Conservation (phyloP, 2,329 filamentous ascomycete genomes). For the Grosmannia clavigera region DNA sequence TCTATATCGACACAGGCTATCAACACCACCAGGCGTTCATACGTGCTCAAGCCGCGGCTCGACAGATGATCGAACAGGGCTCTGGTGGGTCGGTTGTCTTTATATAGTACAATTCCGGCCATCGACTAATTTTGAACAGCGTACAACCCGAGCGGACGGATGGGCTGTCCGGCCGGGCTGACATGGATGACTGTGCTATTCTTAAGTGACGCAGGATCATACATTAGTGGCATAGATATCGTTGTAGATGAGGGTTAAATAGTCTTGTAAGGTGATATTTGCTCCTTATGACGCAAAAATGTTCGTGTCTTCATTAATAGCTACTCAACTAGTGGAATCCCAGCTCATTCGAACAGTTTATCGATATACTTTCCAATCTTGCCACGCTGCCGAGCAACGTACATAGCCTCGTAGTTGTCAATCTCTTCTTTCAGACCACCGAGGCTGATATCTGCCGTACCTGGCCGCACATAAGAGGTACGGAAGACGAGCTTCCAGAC, state of each 20-base stretch:
- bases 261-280: not conserved
- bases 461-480: conserved; percentile 7
- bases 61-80: conserved; percentile 36
- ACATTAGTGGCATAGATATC: conserved; percentile 57
- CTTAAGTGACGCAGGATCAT: conserved; percentile 47
- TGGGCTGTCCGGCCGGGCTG: conserved; percentile 52
- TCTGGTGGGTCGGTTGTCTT: conserved; percentile 52
- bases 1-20: conserved; percentile 38
- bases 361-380: conserved; percentile 3
- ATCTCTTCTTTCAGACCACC: conserved; percentile 15
- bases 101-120: conserved; percentile 55
- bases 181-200: conserved; percentile 50
- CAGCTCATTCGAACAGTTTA: conserved; percentile 4
- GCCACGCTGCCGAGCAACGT: not conserved
- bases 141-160: conserved; percentile 50
- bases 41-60: conserved; percentile 50
- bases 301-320: too few species aligned
- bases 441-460: conserved; percentile 12
- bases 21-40: conserved; percentile 63
- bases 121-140: conserved; percentile 57
- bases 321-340: not conserved
- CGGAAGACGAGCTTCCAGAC: conserved; percentile 6
- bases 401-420: conserved; percentile 25
- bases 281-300: too few species aligned
- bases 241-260: conserved; percentile 44